phyloP scores from a whole-genome alignment of 225 moss, liverwort and hornwort species.

The Sphagnum tenellum region DNA sequence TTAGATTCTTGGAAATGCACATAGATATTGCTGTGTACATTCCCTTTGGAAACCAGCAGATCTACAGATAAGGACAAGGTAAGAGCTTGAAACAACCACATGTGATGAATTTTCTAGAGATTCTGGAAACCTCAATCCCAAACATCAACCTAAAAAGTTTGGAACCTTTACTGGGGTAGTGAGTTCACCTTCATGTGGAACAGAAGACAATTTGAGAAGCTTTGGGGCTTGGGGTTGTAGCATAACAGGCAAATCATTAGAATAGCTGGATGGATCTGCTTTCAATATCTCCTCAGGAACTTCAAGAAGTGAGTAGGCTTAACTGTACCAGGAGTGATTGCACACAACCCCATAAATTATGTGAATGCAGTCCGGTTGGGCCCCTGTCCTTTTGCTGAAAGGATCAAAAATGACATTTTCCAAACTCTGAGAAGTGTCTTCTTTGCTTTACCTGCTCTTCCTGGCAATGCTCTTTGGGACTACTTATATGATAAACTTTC shows the following conservation, averaged over 20 bases:
- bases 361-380: conserved; percentile 25
- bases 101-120: neutral
- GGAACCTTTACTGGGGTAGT: conserved; percentile 4
- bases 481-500: no score
- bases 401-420: no score
- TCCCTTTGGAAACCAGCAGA: neutral
- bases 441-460: no score
- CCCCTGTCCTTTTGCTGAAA: conserved; percentile 7
- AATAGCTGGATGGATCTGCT: neutral
- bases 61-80: conserved; percentile 4
- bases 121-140: neutral
- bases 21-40: neutral
- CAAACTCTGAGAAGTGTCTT: no score
- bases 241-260: conserved; percentile 1
- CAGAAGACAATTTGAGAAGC: conserved; percentile 2
- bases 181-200: neutral
- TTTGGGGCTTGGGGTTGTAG: neutral
- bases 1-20: no score
- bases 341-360: conserved; percentile 21
- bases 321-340: conserved; percentile 13
- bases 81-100: no score
- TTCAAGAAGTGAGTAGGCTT: conserved; percentile 19
- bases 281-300: neutral
- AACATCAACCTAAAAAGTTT: neutral
- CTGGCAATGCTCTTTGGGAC: no score